Evolutionary conservation across 169 alveolate genomes (phyloP).

Genomic region (Cryptosporidium viatorum): DNA sequence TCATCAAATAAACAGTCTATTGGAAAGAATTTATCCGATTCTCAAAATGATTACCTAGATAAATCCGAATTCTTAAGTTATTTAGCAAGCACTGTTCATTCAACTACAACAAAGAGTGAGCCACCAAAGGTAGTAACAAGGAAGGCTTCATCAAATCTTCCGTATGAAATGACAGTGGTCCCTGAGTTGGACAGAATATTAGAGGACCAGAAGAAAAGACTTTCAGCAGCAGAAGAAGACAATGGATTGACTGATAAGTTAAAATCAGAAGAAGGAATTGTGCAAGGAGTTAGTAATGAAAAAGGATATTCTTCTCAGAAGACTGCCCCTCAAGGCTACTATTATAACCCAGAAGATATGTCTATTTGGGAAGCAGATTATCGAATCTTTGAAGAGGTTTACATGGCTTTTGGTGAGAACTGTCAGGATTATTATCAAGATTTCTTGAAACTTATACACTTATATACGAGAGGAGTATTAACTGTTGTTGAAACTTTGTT

Average conservation of each 20-base stretch:
- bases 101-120: slow-evolving; percentile 38
- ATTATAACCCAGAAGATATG: slow-evolving; percentile 66
- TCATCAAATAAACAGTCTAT: neutral
- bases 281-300: slow-evolving; percentile 1
- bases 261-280: neutral
- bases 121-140: slow-evolving; percentile 71
- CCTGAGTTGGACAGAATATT: slow-evolving; percentile 59
- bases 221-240: slow-evolving; percentile 1
- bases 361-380: slow-evolving; percentile 75
- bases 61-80: slow-evolving; percentile 64
- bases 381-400: slow-evolving; percentile 68
- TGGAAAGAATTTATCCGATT: neutral
- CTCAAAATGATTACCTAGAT: slow-evolving; percentile 2
- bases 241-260: neutral
- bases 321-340: slow-evolving; percentile 17
- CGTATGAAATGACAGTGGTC: slow-evolving; percentile 47
- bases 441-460: slow-evolving; percentile 43
- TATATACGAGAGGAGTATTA: slow-evolving; percentile 71
- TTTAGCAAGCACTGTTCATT: slow-evolving; percentile 50
- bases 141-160: slow-evolving; percentile 26
- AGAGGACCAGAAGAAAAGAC: slow-evolving; percentile 53
- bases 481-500: slow-evolving; percentile 70
- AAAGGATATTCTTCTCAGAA: slow-evolving; percentile 38
- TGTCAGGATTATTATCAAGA: slow-evolving; percentile 51
- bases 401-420: slow-evolving; percentile 69